Conservation (phyloP, 768 basidiomycete genomes). For the Rhizopogon vinicolor region DNA sequence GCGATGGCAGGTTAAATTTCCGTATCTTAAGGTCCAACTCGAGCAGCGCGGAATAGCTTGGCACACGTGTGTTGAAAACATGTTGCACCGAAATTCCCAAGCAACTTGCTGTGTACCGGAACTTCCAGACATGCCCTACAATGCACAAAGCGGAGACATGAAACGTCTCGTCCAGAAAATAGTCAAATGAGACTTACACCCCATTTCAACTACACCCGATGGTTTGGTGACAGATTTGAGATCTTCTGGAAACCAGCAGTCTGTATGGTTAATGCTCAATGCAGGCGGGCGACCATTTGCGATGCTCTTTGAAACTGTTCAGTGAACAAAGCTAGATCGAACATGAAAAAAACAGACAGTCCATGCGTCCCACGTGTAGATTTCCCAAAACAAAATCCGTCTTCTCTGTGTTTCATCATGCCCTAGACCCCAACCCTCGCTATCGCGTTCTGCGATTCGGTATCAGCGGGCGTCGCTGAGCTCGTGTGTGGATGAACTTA, state of each 20-base stretch:
- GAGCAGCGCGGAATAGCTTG: conserved; percentile 40
- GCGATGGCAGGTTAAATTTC: conserved; percentile 40
- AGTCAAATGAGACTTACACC: conserved; percentile 32
- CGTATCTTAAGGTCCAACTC: conserved; percentile 49
- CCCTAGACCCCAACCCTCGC: conserved; percentile 41
- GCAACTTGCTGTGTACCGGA: conserved; percentile 40
- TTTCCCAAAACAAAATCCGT: conserved; percentile 49
- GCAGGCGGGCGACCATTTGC: conserved; percentile 48
- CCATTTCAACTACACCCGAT: conserved; percentile 32
- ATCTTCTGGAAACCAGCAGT: conserved; percentile 50
- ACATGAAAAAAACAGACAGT: conserved; percentile 27
- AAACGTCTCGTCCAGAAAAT: conserved; percentile 7
- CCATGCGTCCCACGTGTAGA: conserved; percentile 48
- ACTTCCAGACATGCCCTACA: conserved; percentile 42
- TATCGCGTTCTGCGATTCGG: conserved; percentile 42
- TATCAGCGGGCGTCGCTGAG: background rate
- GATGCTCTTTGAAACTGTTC: conserved; percentile 31
- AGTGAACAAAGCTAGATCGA: background rate
- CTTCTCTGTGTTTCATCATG: conserved; percentile 41
- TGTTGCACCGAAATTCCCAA: conserved; percentile 39
- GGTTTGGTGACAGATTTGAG: conserved; percentile 25
- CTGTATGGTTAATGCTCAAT: conserved; percentile 41
- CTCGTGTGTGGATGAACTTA: conserved; percentile 22
- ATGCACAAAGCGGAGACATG: conserved; percentile 4
- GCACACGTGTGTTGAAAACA: conserved; percentile 33